Evolutionary conservation across 345 rosid species (phyloP), one percentile per base, ranked within the genome.

Genomic region (Balakata baccata): DNA sequence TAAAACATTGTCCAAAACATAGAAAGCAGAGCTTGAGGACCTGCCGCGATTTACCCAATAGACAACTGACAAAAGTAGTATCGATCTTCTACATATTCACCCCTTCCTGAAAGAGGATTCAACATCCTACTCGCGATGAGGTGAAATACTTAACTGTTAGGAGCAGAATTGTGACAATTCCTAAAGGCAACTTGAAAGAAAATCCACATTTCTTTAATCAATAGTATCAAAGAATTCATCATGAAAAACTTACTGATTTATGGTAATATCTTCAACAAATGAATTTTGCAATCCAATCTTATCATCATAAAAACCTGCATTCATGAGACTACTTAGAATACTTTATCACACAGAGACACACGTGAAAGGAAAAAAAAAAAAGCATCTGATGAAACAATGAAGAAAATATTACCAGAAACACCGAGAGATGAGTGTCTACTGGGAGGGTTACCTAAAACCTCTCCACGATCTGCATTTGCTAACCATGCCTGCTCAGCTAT

Each of bases 171-270:
- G 14, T 3, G 22, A 22, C 62, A 11, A 7, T 3, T 22, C 34
- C 62, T 23, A 10, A 13, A 58, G 34, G 2, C 37, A 22, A 58
- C 37, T 58, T 8, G 62, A 22, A 29, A 6, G 62, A 34, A 13
- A 70, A 69, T 52, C 34, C 64, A 47, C 3, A 12, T 46, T 29
- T 18, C 34, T 66, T 11, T 45, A 18, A 39, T 25, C 49, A 37
- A 45, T 56, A 29, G 34, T 29, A 29, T 1, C 34, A 50, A 60
- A 43, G 9, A 0, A 68, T 11, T 63, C 10, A 54, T 45, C 11
- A n/a, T n/a, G 34, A 17, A 60, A 59, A 73, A 70, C 90, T 83
- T 78, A 89, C 93, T 77, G 79, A 54, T 79, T 85, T 69, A 75
- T 78, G 47, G 65, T 25, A 16, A 73, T 56, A 66, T 81, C 83